Evolutionary conservation across 176 grass and related monocot species (phyloP).

Genomic region (Aechmea fasciata): DNA sequence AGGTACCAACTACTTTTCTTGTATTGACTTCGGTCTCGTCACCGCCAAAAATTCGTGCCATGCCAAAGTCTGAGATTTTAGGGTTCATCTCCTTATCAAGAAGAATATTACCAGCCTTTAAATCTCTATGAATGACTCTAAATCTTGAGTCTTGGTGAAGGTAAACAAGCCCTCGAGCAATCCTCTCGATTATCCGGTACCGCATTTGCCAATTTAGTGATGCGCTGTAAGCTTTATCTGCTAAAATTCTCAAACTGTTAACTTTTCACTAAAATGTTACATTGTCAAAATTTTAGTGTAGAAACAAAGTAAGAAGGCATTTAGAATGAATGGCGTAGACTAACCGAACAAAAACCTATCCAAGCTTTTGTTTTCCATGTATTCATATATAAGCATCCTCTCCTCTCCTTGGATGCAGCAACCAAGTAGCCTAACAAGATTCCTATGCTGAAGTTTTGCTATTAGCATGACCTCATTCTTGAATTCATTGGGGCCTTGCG

Average conservation of each 20-base stretch:
- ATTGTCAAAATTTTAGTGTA: background rate
- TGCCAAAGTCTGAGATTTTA: conserved; percentile 78
- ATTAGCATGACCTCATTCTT: conserved; percentile 64
- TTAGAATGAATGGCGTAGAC: background rate
- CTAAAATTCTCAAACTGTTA: background rate
- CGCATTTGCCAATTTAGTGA: conserved; percentile 49
- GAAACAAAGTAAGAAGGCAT: background rate
- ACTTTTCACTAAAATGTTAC: background rate
- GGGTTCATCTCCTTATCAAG: conserved; percentile 59
- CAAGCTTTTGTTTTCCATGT: conserved; percentile 62
- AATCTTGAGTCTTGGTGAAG: conserved; percentile 76
- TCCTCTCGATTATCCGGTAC: conserved; percentile 65
- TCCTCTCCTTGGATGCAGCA: conserved; percentile 52
- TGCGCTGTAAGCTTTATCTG: conserved; percentile 40
- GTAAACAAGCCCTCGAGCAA: conserved; percentile 59
- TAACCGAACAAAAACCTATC: conserved; percentile 59
- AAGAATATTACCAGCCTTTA: conserved; percentile 75
- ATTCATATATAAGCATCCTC: conserved; percentile 70
- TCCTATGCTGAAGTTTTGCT: conserved; percentile 60
- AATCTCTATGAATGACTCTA: conserved; percentile 74
- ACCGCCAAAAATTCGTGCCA: conserved; percentile 67
- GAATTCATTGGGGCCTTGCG: conserved; percentile 56
- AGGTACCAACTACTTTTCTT: conserved; percentile 62
- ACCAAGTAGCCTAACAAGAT: conserved; percentile 64
- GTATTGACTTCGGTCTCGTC: conserved; percentile 65